Evolutionary conservation across 164 flowering plant species (phyloP), one percentile per base, ranked within the genome.

Genomic region (Aristolochia californica): DNA sequence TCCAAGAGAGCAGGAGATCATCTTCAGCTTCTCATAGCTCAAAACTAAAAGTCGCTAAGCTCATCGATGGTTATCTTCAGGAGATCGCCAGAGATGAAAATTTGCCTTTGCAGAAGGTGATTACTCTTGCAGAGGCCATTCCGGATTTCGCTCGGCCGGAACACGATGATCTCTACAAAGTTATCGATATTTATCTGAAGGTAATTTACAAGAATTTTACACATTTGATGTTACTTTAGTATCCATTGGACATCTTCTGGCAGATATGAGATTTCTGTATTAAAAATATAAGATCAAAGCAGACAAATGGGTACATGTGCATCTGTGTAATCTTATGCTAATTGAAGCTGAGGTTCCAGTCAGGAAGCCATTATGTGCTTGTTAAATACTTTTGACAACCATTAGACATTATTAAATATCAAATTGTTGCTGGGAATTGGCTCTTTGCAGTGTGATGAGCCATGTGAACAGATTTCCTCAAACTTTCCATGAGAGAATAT

Each of bases 91-190:
- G 73, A 12, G 99, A 94, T 59, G 69, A 58, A 7, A 79, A 83
- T 66, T 73, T 94, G 74, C 79, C 91, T 12, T 61, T 90, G 63
- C 75, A 82, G 2, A 94, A 86, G 74, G 67, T 90, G 71, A 73
- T 84, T 57, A 68, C 79, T 8, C 49, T 94, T 59, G 96, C 96
- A 15, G 81, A 83, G 66, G 59, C 79, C n/a, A 58, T 90, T 14
- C 97, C 99, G 13, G 88, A 78, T 20, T 86, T 86, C 58, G 88
- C 99, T 0, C 76, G 99, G 80, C 66, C 72, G 16, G 95, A 86
- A 40, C 99, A 94, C 68, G 99, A 90, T 66, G 96, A 84, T 72
- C 89, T 94, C 17, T 94, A 94, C 84, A 67, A 73, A 66, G 97
- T 91, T 7, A 82, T 90, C 68, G 97, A 94, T 76, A 81, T 81